Percentiles rank a stretch among this genome's conserved stretches.
These are phyloP conservation scores for Penicillium pancosmium DNA, from an alignment of 495 filamentous ascomycete genomes.

Conservation along the genomic window DNA sequence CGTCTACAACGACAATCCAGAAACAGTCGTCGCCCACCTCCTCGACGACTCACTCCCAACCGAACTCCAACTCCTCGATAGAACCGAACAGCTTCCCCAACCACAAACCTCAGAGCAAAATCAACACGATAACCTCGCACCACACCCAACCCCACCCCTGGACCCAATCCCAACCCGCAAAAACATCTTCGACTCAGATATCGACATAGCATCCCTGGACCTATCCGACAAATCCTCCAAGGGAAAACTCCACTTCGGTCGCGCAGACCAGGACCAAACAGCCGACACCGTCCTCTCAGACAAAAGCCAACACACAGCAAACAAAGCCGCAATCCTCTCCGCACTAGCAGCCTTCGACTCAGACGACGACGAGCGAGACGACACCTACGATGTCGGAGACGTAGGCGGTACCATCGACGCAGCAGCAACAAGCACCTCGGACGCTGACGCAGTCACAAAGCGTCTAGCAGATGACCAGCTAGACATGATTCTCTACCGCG, in stretches of 20 bases:
- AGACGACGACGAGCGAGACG: slow-evolving; percentile 95
- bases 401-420: slow-evolving; percentile 85
- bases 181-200: slow-evolving; percentile 73
- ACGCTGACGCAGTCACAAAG: slow-evolving; percentile 39
- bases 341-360: slow-evolving; percentile 90
- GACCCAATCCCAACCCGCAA: slow-evolving; percentile 43
- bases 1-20: slow-evolving; percentile 74
- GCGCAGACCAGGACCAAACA: slow-evolving; percentile 60
- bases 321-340: slow-evolving; percentile 88
- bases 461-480: slow-evolving; percentile 35
- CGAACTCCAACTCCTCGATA: slow-evolving; percentile 42
- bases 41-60: slow-evolving; percentile 79
- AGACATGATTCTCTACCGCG: slow-evolving; percentile 62
- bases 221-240: slow-evolving; percentile 45
- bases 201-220: slow-evolving; percentile 77
- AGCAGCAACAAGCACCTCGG: slow-evolving; percentile 35
- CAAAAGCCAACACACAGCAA: slow-evolving; percentile 55
- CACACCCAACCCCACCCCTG: slow-evolving; percentile 45
- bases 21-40: slow-evolving; percentile 79
- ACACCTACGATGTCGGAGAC: slow-evolving; percentile 91
- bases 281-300: slow-evolving; percentile 64
- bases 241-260: slow-evolving; percentile 74
- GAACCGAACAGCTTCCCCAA: slow-evolving; percentile 42
- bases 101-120: slow-evolving; percentile 18
- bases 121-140: slow-evolving; percentile 23